Percentiles rank a stretch among this genome's conserved stretches.
Conservation (phyloP, 768 basidiomycete genomes). For the Boletus subcaerulescens region DNA sequence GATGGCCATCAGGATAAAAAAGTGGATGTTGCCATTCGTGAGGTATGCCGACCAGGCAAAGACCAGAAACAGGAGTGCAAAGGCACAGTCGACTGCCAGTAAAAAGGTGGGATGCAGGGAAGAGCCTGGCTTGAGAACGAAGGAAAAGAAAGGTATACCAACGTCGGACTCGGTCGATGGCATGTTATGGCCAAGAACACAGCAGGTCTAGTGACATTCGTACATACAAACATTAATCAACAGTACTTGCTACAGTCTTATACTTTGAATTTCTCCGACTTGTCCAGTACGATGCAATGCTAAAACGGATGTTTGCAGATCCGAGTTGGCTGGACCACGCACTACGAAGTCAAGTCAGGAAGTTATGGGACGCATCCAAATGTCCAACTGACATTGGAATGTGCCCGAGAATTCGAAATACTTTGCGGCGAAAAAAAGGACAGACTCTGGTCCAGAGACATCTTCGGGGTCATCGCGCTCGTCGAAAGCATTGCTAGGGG, state of each 20-base stretch:
- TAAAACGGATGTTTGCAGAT: constrained; percentile 4
- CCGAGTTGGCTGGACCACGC: constrained; percentile 1
- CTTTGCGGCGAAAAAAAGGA: constrained; percentile 42
- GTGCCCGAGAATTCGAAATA: constrained; percentile 54
- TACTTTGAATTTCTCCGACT: background rate
- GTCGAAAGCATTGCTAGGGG: constrained; percentile 11
- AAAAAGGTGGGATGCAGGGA: constrained; percentile 72
- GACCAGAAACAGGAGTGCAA: constrained; percentile 55
- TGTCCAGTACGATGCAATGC: constrained; percentile 12
- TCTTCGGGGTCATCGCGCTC: constrained; percentile 19
- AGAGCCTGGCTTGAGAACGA: constrained; percentile 71
- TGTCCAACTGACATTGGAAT: constrained; percentile 42
- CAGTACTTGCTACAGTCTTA: background rate
- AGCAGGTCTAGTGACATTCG: background rate
- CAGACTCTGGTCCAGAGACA: constrained; percentile 32
- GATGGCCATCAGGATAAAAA: constrained; percentile 63
- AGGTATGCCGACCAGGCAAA: constrained; percentile 56
- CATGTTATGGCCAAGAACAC: constrained; percentile 11
- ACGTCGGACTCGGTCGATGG: constrained; percentile 16
- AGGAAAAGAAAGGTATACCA: constrained; percentile 41
- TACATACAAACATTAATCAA: constrained; percentile 19
- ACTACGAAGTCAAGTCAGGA: constrained; percentile 10
- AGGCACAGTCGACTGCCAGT: constrained; percentile 58
- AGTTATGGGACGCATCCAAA: background rate
- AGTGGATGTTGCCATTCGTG: constrained; percentile 64